phyloP scores from a whole-genome alignment of 306 rosid species.

The Cajanus cajan region DNA sequence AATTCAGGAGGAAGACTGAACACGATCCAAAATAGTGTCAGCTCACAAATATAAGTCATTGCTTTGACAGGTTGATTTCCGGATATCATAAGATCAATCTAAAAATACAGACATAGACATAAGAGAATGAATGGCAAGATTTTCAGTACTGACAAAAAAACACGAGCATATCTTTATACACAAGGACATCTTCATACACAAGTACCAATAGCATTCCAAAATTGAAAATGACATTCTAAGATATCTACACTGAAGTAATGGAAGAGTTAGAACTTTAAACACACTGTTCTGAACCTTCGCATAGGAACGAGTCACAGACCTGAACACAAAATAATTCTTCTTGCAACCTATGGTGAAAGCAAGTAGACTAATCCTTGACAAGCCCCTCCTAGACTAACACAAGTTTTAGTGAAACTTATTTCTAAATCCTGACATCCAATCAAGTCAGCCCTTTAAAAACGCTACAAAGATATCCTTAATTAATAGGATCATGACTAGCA shows the following conservation, averaged over 20 bases:
- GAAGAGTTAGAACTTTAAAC: neutral
- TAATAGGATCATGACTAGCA: too few relatives aligned
- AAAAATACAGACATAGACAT: slow-evolving; percentile 7
- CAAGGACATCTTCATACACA: slow-evolving; percentile 1
- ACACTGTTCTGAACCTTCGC: too few relatives aligned
- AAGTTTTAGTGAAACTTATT: too few relatives aligned
- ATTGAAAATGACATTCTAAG: slow-evolving; percentile 4
- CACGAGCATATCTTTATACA: neutral
- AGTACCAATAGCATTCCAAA: slow-evolving; percentile 8
- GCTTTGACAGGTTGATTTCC: slow-evolving; percentile 89
- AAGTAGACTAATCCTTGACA: too few relatives aligned
- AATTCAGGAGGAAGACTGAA: slow-evolving; percentile 64
- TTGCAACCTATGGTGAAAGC: too few relatives aligned
- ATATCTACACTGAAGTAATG: slow-evolving; percentile 18
- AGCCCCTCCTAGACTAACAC: too few relatives aligned
- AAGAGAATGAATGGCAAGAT: slow-evolving; percentile 2
- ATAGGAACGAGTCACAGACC: too few relatives aligned
- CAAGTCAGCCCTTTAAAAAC: too few relatives aligned
- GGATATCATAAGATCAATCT: slow-evolving; percentile 85
- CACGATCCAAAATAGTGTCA: slow-evolving; percentile 71
- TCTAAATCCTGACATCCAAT: too few relatives aligned
- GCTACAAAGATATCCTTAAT: too few relatives aligned
- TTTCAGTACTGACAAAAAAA: neutral
- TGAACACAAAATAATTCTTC: too few relatives aligned
- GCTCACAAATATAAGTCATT: slow-evolving; percentile 63